Evolutionary conservation across 208 protist genomes (phyloP).

Genomic region (Naegleria gruberi): DNA sequence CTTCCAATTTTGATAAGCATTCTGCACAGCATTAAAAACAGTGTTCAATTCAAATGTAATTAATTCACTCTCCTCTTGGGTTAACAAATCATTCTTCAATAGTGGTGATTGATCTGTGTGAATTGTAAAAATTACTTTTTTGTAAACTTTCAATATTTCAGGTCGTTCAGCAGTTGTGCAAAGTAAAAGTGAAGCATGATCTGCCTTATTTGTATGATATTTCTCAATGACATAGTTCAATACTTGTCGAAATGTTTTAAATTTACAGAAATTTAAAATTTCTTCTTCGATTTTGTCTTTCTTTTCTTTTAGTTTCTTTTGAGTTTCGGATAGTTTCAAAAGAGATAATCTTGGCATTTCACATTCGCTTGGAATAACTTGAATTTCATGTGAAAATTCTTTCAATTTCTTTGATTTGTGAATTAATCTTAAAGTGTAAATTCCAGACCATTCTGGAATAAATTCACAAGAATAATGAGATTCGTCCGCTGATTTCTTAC

Average conservation of each 20-base stretch:
- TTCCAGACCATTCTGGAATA: background rate
- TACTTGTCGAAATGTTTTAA: background rate
- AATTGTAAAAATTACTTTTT: background rate
- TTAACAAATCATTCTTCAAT: background rate
- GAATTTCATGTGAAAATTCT: background rate
- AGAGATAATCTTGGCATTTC: background rate
- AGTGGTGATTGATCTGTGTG: background rate
- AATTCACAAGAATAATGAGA: background rate
- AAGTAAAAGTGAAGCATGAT: background rate
- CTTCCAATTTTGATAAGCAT: background rate
- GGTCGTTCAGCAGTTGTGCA: background rate
- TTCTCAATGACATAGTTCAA: background rate
- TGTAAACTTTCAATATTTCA: background rate
- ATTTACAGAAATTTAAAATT: background rate
- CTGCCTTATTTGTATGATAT: background rate
- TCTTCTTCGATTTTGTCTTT: background rate
- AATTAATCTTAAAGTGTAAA: background rate
- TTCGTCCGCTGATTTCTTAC: background rate
- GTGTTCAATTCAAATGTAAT: background rate
- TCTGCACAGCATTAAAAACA: background rate
- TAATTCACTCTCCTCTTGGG: background rate
- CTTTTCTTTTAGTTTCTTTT: background rate
- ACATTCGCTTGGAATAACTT: background rate
- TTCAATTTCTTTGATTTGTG: background rate
- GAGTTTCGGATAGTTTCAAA: background rate